Base-by-base conservation (phyloP, 1,139 yeast species). In the Ogataea hybrid region DNA sequence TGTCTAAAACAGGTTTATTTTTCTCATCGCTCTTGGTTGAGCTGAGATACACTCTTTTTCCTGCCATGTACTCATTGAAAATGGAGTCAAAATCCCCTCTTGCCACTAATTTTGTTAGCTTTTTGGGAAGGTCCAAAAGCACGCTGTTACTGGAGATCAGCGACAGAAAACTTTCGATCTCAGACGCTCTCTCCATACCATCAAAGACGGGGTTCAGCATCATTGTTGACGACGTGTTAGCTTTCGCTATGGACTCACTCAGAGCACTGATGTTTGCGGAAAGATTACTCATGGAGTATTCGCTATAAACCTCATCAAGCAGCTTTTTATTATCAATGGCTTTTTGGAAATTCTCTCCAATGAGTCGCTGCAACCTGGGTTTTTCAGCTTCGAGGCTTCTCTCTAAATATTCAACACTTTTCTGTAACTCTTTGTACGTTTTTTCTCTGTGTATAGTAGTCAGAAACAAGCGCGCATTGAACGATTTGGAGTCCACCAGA, bases 151-250 rank as follows among this genome's bases (percentile, higher is more conserved):
- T 69, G 37, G 80, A 80, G 16, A 89, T 71, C 46, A 85, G 77
- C 22, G 75, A 76, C 43, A 85, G 69, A 12, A 95, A 76, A 28
- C 72, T 71, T 37, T 70, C 67, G 39, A 86, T 70, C 49, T 83
- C 79, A 18, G 69, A 67, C 49, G 84, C 86, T 52, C 78, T 80
- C 8, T 71, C 66, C 45, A 79, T 75, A 43, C 79, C 78, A 39
- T 83, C 84, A 42, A 82, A 64, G 6, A 90, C 78, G 0, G 97
- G 97, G 48, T 89, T 79, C 49, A 88, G 75, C 59, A 84, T 69
- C 48, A 81, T 68, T 1, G 87, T 72, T 0, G 90, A 83, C n/a
- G 78, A 73, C 35, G 69, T 66, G 28, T 67, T 68, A 2, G 77
- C 37, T 37, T 43, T 6, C 46, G 50, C 40, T 48, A 46, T 39